A percentile compares a stretch with the other conserved stretches of the same genome.
These are phyloP conservation scores for Aspergillus sp. DNA, from an alignment of 2,329 filamentous ascomycete species.

Conservation along the genomic window DNA sequence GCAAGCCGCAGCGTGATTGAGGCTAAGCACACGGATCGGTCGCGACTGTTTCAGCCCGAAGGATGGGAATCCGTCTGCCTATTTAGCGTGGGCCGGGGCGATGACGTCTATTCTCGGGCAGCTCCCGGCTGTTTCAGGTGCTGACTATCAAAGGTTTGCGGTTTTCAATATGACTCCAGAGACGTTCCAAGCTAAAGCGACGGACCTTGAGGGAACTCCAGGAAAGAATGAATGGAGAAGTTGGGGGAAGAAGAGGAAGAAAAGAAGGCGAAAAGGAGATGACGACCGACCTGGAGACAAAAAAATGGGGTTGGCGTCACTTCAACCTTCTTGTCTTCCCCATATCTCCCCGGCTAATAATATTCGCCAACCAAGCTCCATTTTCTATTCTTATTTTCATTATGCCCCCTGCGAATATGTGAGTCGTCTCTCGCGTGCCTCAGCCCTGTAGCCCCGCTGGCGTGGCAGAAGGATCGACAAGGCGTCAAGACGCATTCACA, in stretches of 20 bases:
- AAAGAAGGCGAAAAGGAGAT: constrained; percentile 2
- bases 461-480: constrained; percentile 5
- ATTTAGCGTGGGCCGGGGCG: constrained; percentile 11
- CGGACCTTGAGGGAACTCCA: background rate
- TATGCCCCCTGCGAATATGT: background rate
- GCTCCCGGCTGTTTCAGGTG: constrained; percentile 13
- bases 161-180: background rate
- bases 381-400: background rate
- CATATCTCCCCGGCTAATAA: background rate
- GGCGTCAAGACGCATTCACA: background rate
- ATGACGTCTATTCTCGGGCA: constrained; percentile 22
- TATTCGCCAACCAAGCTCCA: background rate
- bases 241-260: background rate
- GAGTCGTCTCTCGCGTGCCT: background rate
- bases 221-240: background rate
- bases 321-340: background rate
- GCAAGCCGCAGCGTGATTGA: background rate
- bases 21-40: constrained; percentile 3
- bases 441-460: constrained; percentile 11
- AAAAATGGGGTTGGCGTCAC: constrained; percentile 1
- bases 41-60: constrained; percentile 7
- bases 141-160: background rate
- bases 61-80: constrained; percentile 34
- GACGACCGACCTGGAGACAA: background rate
- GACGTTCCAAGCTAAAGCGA: background rate